phyloP scores from a whole-genome alignment of 345 rosid genomes.

The Euphorbia pulcherrima region DNA sequence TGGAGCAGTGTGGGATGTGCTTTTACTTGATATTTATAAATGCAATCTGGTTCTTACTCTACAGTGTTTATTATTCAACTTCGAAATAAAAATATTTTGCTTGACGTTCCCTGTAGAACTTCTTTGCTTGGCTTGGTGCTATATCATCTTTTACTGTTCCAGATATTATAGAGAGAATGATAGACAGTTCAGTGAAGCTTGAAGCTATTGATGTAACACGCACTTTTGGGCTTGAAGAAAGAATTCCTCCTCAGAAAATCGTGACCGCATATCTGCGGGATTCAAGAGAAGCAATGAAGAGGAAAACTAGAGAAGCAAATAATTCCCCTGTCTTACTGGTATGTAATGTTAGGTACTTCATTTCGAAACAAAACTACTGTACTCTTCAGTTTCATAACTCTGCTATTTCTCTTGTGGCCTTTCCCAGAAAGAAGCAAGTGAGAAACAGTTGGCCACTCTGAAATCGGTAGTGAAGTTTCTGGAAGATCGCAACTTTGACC shows the following conservation, averaged over 20 bases:
- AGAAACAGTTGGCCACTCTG: conserved; percentile 44
- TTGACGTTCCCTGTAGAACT: not conserved
- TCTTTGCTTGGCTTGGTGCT: not conserved
- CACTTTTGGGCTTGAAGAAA: conserved; percentile 52
- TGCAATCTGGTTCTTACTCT: not conserved
- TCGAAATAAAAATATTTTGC: not conserved
- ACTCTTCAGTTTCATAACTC: not conserved
- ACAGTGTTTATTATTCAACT: not conserved
- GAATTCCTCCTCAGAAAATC: conserved; percentile 47
- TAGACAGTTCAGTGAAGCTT: conserved; percentile 46
- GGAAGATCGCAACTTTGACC: conserved; percentile 52
- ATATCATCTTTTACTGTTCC: conserved; percentile 21
- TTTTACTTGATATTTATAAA: not conserved
- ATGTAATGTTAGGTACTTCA: conserved; percentile 8
- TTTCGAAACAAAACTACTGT: conserved; percentile 1
- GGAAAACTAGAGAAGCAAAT: conserved; percentile 32
- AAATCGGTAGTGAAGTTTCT: conserved; percentile 48
- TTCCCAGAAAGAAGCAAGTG: conserved; percentile 49
- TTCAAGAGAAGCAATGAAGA: conserved; percentile 45
- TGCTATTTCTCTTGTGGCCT: conserved; percentile 8
- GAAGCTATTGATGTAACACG: conserved; percentile 59
- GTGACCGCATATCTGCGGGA: conserved; percentile 47
- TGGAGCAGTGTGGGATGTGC: not conserved
- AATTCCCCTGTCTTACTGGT: conserved; percentile 37
- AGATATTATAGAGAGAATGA: conserved; percentile 53